Percentiles rank a stretch among this genome's conserved stretches.
Evolutionary conservation across 345 rosid genomes (phyloP).

Genomic region (Orychophragmus violaceus): DNA sequence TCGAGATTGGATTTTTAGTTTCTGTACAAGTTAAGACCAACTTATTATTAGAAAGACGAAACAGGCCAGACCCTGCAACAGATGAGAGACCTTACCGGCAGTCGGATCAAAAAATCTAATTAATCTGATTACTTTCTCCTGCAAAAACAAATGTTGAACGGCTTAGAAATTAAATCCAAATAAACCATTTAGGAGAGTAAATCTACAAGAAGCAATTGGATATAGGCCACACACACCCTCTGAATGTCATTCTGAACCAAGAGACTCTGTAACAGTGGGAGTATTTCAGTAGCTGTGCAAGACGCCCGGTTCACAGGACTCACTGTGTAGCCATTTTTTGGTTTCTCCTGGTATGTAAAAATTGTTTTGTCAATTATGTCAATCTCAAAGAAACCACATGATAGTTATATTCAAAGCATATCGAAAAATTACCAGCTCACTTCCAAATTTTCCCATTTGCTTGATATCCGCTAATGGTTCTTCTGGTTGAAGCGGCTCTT

Average conservation of each 20-base stretch:
- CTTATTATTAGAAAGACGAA: constrained; percentile 29
- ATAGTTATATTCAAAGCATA: not conserved
- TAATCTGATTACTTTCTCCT: constrained; percentile 78
- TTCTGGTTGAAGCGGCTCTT: not conserved
- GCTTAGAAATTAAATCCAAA: not conserved
- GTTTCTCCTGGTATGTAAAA: constrained; percentile 41
- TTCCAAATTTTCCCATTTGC: not conserved
- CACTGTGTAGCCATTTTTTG: constrained; percentile 34
- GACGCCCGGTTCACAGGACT: constrained; percentile 35
- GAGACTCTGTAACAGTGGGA: constrained; percentile 62
- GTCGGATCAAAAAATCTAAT: constrained; percentile 57
- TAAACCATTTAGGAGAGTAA: not conserved
- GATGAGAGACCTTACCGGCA: constrained; percentile 45
- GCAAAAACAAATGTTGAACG: constrained; percentile 18
- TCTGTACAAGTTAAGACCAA: constrained; percentile 1
- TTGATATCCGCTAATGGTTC: not conserved
- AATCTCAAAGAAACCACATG: not conserved
- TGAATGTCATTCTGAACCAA: constrained; percentile 72
- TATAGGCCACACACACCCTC: constrained; percentile 44
- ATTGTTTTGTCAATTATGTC: not conserved
- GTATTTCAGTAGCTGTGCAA: constrained; percentile 34
- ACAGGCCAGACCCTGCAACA: constrained; percentile 32
- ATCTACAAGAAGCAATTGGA: not conserved
- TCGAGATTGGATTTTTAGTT: not conserved
- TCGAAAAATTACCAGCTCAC: not conserved